phyloP scores from a whole-genome alignment of 139 green algal species.

The Diplosphaera chodatii region DNA sequence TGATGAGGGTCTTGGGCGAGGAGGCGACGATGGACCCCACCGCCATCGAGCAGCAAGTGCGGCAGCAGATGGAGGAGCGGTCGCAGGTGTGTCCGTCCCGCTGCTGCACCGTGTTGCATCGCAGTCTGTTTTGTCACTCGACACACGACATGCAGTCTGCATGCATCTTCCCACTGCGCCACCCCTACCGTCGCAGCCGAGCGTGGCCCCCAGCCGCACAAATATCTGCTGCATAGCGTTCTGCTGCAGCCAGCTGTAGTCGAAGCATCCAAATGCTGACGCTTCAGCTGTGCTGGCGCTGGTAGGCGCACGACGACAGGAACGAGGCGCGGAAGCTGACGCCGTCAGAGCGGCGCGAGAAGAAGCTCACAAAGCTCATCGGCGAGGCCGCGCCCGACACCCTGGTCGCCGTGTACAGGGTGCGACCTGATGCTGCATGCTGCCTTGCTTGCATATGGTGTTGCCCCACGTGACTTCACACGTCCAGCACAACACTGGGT shows the following conservation, averaged over 20 bases:
- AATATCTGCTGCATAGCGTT: too few species aligned
- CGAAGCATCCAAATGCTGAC: too few species aligned
- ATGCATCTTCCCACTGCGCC: too few species aligned
- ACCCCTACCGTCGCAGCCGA: too few species aligned
- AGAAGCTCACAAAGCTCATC: conserved; percentile 93
- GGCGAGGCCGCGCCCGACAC: conserved; percentile 35
- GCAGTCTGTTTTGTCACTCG: too few species aligned
- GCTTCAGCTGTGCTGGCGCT: background rate
- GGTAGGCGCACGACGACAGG: conserved; percentile 85
- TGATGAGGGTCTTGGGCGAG: conserved; percentile 89
- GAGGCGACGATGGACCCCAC: conserved; percentile 88
- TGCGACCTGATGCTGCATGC: background rate
- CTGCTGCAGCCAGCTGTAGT: too few species aligned
- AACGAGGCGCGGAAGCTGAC: conserved; percentile 94
- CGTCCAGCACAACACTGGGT: too few species aligned
- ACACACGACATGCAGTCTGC: too few species aligned
- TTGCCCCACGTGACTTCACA: too few species aligned
- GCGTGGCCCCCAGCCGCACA: too few species aligned
- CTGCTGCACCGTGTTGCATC: too few species aligned
- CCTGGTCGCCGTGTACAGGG: conserved; percentile 32
- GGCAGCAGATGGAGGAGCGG: conserved; percentile 74
- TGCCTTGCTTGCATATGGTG: background rate
- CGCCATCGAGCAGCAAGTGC: conserved; percentile 83
- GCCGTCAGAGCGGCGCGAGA: conserved; percentile 81
- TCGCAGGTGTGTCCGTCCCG: conserved; percentile 32